Base-by-base conservation (phyloP, 495 filamentous ascomycete species). In the Penicillium coprophilum region DNA sequence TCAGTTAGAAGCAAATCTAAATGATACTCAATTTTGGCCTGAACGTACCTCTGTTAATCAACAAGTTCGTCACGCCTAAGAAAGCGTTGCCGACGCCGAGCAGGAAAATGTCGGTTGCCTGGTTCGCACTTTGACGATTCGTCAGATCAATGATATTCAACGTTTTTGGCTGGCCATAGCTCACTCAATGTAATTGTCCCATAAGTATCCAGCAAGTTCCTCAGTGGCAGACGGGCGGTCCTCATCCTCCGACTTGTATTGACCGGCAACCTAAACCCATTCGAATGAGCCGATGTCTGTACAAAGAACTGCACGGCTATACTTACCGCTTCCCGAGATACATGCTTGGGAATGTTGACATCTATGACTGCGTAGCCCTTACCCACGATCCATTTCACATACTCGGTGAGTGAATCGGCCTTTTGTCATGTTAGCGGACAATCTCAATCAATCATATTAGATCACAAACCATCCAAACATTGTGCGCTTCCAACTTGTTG, bases 101-200 rank as follows among this genome's bases (percentile, higher is more conserved):
- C 40, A 97, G 78, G 68, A 93, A 86, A 21, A 97, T 80, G 21
- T 91, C 81, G 1, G 86, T 82, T 1, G 78, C 67, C 7, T 90
- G 82, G 57, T 84, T 80, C 4, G 88, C 70, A 56, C 85, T 47
- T n/a, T 88, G 54, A 11, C 50, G 24, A 31, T 8, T 27, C 41
- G 38, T 32, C 21, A 23, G 49, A 15, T 31, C 7, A 34, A 32
- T 31, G 34, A 54, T 36, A 61, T 31, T 28, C 30, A 40, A 46
- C 20, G 32, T 15, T 45, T 32, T 20, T 24, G 6, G 5, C 15
- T 45, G 44, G 27, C 28, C 13, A 36, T 21, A 12, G 19, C 75
- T 61, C 76, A 85, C 80, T 96, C 89, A 32, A 98, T 88, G 61
- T 96, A 96, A 64, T 98, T 98, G 61, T 97, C 93, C 95, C 95